A percentile compares a stretch with the other conserved stretches of the same genome.
Evolutionary conservation across 805 yeast genomes (phyloP).

Genomic region (Lipomyces chichibuensis): DNA sequence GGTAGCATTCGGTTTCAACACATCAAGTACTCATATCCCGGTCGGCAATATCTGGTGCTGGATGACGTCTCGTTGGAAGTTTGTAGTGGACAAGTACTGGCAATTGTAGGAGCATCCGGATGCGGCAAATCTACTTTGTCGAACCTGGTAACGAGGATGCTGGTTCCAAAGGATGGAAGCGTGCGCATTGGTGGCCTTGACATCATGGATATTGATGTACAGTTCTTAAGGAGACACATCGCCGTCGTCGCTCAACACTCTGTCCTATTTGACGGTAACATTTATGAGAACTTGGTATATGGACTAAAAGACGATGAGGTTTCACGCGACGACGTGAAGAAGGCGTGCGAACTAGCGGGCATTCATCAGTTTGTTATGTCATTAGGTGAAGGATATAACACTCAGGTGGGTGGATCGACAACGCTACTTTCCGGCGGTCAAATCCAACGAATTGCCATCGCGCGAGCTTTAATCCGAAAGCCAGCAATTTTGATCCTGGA

Average conservation of each 20-base stretch:
- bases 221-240: conserved; percentile 56
- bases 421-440: conserved; percentile 83
- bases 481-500: conserved; percentile 73
- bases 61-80: conserved; percentile 52
- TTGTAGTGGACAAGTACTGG: conserved; percentile 55
- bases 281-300: conserved; percentile 70
- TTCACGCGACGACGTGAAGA: conserved; percentile 40
- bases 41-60: conserved; percentile 26
- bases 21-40: conserved; percentile 48
- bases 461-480: conserved; percentile 71
- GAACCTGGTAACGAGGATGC: conserved; percentile 59
- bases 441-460: conserved; percentile 80
- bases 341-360: conserved; percentile 52
- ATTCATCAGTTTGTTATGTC: conserved; percentile 58
- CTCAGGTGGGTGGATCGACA: conserved; percentile 57
- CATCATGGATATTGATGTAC: conserved; percentile 51
- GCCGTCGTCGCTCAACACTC: conserved; percentile 79
- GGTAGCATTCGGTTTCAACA: conserved; percentile 48
- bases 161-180: conserved; percentile 47
- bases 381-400: conserved; percentile 61
- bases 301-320: conserved; percentile 47
- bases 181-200: conserved; percentile 55
- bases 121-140: conserved; percentile 85
- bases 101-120: conserved; percentile 85
- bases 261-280: conserved; percentile 68